Evolutionary conservation across 129 eudicot species (phyloP).

Genomic region (Arctium minus): DNA sequence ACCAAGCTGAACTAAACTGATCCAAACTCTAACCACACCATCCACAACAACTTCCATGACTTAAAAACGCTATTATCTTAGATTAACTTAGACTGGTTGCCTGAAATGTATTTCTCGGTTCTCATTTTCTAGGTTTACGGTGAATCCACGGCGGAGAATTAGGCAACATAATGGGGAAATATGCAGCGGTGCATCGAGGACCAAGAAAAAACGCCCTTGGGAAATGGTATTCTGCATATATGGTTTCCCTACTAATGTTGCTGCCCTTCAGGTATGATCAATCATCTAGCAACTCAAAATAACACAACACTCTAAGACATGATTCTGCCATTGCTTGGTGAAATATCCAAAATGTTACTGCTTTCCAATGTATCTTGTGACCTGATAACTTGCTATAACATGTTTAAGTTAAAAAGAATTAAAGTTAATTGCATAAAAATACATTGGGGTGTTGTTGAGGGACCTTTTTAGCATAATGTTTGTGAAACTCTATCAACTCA

Average conservation of each 20-base stretch:
- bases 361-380: neutral
- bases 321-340: neutral
- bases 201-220: conserved; percentile 92
- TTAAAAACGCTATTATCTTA: neutral
- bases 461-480: neutral
- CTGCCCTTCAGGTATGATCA: conserved; percentile 79
- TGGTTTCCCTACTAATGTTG: conserved; percentile 79
- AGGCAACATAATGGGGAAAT: conserved; percentile 94
- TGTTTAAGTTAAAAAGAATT: neutral
- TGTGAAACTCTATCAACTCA: neutral
- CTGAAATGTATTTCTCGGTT: neutral
- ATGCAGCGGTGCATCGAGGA: conserved; percentile 68
- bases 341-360: neutral
- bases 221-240: conserved; percentile 90
- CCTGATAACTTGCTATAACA: neutral
- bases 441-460: neutral
- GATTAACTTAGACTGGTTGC: neutral
- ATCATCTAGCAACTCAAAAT: neutral
- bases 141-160: conserved; percentile 75
- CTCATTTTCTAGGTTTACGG: conserved; percentile 54
- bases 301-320: neutral
- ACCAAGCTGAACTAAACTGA: neutral
- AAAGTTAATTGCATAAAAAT: neutral
- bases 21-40: neutral
- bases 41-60: neutral